Conservation (phyloP, 495 filamentous ascomycete genomes). For the Neurospora sublineolata region DNA sequence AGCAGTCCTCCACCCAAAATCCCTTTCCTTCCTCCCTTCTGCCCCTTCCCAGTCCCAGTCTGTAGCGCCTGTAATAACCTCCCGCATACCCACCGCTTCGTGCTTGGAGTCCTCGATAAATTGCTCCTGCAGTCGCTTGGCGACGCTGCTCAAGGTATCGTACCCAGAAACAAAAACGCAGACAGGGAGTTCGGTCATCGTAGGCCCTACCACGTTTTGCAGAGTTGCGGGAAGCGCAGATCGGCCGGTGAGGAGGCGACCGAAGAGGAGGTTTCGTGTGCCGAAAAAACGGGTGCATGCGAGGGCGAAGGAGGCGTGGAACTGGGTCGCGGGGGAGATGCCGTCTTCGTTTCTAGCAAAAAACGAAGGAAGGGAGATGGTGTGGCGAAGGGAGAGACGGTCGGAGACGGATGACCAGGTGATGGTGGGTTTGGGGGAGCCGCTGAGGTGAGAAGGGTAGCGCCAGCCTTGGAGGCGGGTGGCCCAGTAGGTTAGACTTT, state of each 20-base stretch:
- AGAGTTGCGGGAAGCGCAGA: background rate
- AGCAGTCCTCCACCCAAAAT: background rate
- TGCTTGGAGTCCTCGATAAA: background rate
- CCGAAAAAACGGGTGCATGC: background rate
- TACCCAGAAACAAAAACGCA: background rate
- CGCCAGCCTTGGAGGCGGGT: background rate
- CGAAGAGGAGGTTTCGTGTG: background rate
- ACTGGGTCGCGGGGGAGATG: background rate
- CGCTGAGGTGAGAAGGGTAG: background rate
- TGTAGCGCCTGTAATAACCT: background rate
- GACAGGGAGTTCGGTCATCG: background rate
- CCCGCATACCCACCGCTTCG: background rate
- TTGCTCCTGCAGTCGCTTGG: background rate
- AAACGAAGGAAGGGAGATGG: background rate
- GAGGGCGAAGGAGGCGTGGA: background rate
- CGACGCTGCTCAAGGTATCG: background rate
- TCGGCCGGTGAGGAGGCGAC: background rate
- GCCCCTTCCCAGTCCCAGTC: background rate
- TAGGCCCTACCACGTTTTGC: background rate
- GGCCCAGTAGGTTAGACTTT: background rate
- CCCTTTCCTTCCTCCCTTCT: background rate
- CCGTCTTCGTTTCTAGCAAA: background rate
- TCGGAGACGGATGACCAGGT: background rate
- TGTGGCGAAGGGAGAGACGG: background rate
- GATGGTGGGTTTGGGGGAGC: background rate